Evolutionary conservation across 2,329 filamentous ascomycete species (phyloP).

Genomic region (Aspergillus spinulosporus): DNA sequence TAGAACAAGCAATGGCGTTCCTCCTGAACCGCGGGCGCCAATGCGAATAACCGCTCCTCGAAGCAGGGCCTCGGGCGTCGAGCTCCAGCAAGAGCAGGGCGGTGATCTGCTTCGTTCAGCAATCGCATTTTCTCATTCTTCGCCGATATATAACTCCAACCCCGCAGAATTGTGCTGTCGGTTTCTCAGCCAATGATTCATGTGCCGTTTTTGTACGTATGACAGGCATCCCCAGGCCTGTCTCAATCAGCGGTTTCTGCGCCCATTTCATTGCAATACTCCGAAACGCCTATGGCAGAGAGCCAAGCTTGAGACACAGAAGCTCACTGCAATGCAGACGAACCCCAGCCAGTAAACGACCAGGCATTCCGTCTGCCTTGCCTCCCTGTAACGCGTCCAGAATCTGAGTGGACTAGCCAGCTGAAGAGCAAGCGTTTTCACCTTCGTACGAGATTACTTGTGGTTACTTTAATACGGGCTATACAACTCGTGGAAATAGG

Average conservation of each 20-base stretch:
- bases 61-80: not conserved
- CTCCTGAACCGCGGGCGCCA: no score
- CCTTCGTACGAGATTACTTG: not conserved
- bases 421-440: not conserved
- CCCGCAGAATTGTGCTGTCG: conserved; percentile 9
- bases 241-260: not conserved
- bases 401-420: not conserved
- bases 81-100: no score
- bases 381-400: not conserved
- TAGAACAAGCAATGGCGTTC: not conserved
- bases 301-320: conserved; percentile 3
- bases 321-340: not conserved
- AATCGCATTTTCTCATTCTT: not conserved
- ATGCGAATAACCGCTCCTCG: no score
- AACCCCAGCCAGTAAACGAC: not conserved
- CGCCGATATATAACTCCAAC: not conserved
- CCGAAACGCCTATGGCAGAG: not conserved
- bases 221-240: not conserved
- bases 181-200: conserved; percentile 4
- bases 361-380: not conserved
- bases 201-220: not conserved
- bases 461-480: not conserved
- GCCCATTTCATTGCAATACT: not conserved
- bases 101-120: not conserved
- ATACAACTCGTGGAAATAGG: not conserved